phyloP scores from a whole-genome alignment of 495 filamentous ascomycete genomes.

The Parmelia sp. region DNA sequence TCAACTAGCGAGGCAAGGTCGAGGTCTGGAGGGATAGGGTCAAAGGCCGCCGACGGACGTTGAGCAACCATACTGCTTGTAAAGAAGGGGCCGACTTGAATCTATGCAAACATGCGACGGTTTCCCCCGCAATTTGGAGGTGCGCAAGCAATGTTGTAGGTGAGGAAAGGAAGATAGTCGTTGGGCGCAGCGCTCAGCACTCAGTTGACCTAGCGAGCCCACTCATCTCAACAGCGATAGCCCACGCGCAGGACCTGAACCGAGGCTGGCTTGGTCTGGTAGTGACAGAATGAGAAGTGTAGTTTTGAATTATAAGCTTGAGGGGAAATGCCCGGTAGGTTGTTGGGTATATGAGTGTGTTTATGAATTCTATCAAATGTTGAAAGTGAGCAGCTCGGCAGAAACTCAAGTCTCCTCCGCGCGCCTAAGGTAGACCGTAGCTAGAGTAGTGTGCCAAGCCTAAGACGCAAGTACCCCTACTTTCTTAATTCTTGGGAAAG shows the following conservation, averaged over 20 bases:
- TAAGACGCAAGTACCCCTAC: too few species aligned
- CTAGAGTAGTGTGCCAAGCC: conserved; percentile 4
- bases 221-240: not conserved
- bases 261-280: not conserved
- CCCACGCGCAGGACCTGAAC: not conserved
- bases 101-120: not conserved
- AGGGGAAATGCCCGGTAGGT: not conserved
- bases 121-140: not conserved
- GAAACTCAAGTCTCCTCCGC: not conserved
- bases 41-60: conserved; percentile 64
- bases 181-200: not conserved
- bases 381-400: not conserved
- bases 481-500: too few species aligned
- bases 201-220: not conserved
- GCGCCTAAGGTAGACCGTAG: not conserved
- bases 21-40: conserved; percentile 77
- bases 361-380: not conserved
- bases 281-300: not conserved
- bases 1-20: conserved; percentile 68
- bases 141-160: not conserved
- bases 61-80: conserved; percentile 57
- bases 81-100: not conserved
- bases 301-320: not conserved
- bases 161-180: not conserved
- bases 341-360: not conserved